Evolutionary conservation across 2,329 filamentous ascomycete genomes (phyloP).

Genomic region (Stachybotrys echinatus): DNA sequence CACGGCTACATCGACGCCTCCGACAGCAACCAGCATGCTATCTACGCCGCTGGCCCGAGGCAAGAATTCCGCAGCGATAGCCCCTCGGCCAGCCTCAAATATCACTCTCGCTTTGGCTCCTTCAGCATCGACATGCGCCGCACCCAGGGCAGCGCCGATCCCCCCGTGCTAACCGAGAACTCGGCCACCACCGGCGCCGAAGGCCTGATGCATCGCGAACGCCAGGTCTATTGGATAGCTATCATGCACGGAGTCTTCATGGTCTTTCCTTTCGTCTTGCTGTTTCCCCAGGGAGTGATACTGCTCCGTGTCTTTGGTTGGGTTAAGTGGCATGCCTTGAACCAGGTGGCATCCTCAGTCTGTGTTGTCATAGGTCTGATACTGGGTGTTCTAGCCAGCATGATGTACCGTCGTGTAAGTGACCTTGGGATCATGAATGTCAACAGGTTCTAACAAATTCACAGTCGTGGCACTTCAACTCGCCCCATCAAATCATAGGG

Average conservation of each 20-base stretch:
- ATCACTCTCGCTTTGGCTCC: constrained; percentile 47
- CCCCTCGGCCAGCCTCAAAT: constrained; percentile 37
- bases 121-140: constrained; percentile 52
- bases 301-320: constrained; percentile 45
- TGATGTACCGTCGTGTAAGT: constrained; percentile 51
- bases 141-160: constrained; percentile 39
- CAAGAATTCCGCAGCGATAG: constrained; percentile 37
- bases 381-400: constrained; percentile 48
- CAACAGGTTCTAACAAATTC: constrained; percentile 4
- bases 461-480: constrained; percentile 47
- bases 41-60: constrained; percentile 51
- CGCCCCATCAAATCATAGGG: constrained; percentile 54
- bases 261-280: constrained; percentile 47
- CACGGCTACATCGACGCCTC: constrained; percentile 44
- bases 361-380: constrained; percentile 44
- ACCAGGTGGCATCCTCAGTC: constrained; percentile 44
- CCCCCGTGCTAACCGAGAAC: constrained; percentile 31
- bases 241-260: constrained; percentile 46
- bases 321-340: constrained; percentile 49
- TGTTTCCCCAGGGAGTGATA: constrained; percentile 52
- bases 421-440: background rate
- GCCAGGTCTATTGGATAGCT: constrained; percentile 31
- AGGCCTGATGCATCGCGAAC: constrained; percentile 22
- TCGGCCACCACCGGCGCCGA: constrained; percentile 29
- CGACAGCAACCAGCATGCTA: constrained; percentile 41